phyloP scores from a whole-genome alignment of 768 basidiomycete genomes.

The Boletus patriciae region DNA sequence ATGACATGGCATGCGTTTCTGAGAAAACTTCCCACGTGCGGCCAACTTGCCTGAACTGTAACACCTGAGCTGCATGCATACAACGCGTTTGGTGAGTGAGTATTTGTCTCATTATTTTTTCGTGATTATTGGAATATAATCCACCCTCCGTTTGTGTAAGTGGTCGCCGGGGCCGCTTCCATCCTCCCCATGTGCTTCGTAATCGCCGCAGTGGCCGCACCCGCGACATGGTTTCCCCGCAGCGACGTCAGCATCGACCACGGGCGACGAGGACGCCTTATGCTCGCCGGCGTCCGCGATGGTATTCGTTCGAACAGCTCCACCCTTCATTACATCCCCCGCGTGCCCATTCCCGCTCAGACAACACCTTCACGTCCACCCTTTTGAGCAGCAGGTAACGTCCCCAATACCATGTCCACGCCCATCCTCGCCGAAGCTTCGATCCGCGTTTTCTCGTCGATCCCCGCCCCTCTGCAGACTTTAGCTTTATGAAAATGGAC shows the following conservation, averaged over 20 bases:
- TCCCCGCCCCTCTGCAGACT: conserved; percentile 45
- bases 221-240: conserved; percentile 10
- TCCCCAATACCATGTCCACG: conserved; percentile 32
- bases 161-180: no score
- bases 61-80: no score
- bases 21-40: no score
- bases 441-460: conserved; percentile 35
- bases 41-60: no score
- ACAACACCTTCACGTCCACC: conserved; percentile 24
- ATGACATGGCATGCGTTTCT: no score
- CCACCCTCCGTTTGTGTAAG: no score
- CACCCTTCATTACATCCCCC: conserved; percentile 13
- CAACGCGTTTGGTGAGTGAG: no score
- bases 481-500: conserved; percentile 51
- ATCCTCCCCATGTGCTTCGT: conserved; percentile 20
- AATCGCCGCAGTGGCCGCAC: conserved; percentile 23
- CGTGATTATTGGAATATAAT: no score
- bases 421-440: conserved; percentile 28
- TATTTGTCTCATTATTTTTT: no score
- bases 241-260: conserved; percentile 23
- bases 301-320: conserved; percentile 21
- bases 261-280: conserved; percentile 23
- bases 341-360: conserved; percentile 22
- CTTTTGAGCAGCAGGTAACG: conserved; percentile 22
- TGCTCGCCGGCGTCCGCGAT: conserved; percentile 28